Evolutionary conservation across 2,329 filamentous ascomycete species (phyloP).

Genomic region (Ceratocystis diversiconidia): DNA sequence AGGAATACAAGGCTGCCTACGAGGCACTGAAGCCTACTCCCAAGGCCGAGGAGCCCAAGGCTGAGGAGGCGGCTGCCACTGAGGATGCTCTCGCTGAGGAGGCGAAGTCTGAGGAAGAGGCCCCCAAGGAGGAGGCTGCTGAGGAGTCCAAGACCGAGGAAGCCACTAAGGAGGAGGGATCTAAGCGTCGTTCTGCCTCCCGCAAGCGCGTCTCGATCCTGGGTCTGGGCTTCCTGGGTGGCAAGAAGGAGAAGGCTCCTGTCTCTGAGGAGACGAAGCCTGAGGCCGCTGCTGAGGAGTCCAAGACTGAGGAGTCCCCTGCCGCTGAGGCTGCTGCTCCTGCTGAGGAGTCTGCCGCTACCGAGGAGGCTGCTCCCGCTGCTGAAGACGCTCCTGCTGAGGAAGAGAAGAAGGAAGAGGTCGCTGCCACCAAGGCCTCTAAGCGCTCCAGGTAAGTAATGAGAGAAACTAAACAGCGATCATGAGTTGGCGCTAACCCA

Average conservation of each 20-base stretch:
- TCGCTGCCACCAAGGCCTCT: conserved; percentile 26
- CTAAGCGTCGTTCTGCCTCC: conserved; percentile 49
- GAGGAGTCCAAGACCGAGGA: conserved; percentile 27
- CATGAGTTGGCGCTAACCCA: conserved; percentile 17
- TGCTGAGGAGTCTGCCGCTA: conserved; percentile 38
- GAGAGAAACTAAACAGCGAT: too few species aligned
- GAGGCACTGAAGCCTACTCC: conserved; percentile 49
- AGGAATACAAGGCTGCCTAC: conserved; percentile 76
- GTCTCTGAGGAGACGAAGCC: conserved; percentile 20
- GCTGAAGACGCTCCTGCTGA: conserved; percentile 19
- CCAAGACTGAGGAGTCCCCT: conserved; percentile 25
- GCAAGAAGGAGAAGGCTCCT: conserved; percentile 36
- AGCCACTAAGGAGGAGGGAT: conserved; percentile 25
- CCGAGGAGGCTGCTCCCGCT: conserved; percentile 32
- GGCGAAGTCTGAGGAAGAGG: conserved; percentile 24
- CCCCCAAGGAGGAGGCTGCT: conserved; percentile 23
- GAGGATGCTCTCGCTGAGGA: conserved; percentile 24
- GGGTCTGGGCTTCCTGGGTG: conserved; percentile 44
- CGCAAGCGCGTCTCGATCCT: conserved; percentile 54
- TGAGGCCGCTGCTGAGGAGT: conserved; percentile 26
- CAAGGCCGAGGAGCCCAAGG: conserved; percentile 30
- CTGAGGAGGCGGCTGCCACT: conserved; percentile 28
- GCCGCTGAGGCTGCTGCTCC: conserved; percentile 29
- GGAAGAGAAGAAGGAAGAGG: conserved; percentile 35
- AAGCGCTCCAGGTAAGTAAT: conserved; percentile 35